Conservation (phyloP, 495 filamentous ascomycete species). For the Xylaria grammica region DNA sequence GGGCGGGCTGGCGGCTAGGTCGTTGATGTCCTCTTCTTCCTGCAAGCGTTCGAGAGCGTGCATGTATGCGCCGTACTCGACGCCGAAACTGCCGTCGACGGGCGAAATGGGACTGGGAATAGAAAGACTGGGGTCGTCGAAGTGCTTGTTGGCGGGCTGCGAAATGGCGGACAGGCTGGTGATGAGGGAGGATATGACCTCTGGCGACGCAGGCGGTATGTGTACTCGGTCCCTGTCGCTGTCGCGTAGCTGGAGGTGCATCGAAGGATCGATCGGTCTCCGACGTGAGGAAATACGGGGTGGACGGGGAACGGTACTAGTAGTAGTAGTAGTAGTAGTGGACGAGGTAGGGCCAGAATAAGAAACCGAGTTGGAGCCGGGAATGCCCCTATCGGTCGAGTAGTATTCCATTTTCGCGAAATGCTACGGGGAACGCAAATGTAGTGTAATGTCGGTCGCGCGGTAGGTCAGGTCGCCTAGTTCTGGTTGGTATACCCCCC, state of each 20-base stretch:
- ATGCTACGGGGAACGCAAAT: neutral
- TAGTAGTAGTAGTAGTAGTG: constrained; percentile 26
- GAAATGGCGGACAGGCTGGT: constrained; percentile 90
- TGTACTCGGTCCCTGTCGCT: constrained; percentile 44
- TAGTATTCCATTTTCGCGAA: constrained; percentile 7
- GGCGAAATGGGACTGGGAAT: constrained; percentile 48
- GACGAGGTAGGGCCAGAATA: neutral
- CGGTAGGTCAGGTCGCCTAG: too few relatives aligned
- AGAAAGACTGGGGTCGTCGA: constrained; percentile 64
- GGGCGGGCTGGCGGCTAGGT: constrained; percentile 74
- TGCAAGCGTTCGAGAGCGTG: constrained; percentile 55
- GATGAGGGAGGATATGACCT: constrained; percentile 93
- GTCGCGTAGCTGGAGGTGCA: constrained; percentile 34
- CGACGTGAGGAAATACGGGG: constrained; percentile 29
- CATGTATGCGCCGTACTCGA: constrained; percentile 69
- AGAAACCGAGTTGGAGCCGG: neutral
- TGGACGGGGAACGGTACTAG: constrained; percentile 18
- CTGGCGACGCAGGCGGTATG: constrained; percentile 75
- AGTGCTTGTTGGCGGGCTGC: constrained; percentile 71
- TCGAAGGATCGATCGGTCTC: constrained; percentile 42
- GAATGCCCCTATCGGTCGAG: constrained; percentile 8
- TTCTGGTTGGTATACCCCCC: too few relatives aligned
- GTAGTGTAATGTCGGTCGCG: too few relatives aligned
- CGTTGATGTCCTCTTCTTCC: constrained; percentile 60
- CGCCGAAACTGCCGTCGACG: constrained; percentile 65